Base-by-base conservation (phyloP, 371 early-diverging fungal species). In the Mucor circinelloides region DNA sequence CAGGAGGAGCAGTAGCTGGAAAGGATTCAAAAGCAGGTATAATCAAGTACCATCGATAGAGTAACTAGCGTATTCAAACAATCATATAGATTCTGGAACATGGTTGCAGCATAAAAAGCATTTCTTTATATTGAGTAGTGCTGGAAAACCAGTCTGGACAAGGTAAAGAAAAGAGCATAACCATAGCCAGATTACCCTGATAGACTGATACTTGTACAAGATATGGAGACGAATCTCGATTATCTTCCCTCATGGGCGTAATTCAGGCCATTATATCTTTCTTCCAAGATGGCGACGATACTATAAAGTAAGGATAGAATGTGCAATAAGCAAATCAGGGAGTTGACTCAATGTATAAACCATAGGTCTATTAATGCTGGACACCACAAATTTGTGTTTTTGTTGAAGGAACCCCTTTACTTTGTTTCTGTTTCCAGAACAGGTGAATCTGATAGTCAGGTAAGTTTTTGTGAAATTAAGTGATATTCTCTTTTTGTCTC, bases 241-340 rank as follows among this genome's bases (percentile, higher is more conserved):
- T 96, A 67, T 90, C 97, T 17, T 87, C 89, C 23, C 83, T 93
- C 56, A 96, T 94, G 94, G 97, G 96, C 30, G 90, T 96, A 2
- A 88, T 95, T 31, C 97, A 97, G 69, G 95, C 97, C 1, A 88
- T 97, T 38, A 87, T 96, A 31, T 92, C 96, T 10, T 93, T 94
- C 68, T 94, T 94, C 75, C 84, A 85, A 58, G 93, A 90, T 62
- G 89, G 93, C 40, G 90, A 92, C 65, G 97, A 97, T 71, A 79
- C 90, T 2, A 83, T 96, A 58, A 79, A 87, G 86, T 91, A 72
- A 70, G 63, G n/a, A 48, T 21, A 64, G 10, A 61, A 48, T 23
- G 12, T 5, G 13, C 57, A 6, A 7, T 21, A 23, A 19, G 4
- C 48, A 50, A 38, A 21, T 46, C 30, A 31, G 25, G 23, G 25